These are phyloP conservation scores for Suhomyces taliae DNA, from an alignment of 1,139 yeast species.

Conservation along the genomic window DNA sequence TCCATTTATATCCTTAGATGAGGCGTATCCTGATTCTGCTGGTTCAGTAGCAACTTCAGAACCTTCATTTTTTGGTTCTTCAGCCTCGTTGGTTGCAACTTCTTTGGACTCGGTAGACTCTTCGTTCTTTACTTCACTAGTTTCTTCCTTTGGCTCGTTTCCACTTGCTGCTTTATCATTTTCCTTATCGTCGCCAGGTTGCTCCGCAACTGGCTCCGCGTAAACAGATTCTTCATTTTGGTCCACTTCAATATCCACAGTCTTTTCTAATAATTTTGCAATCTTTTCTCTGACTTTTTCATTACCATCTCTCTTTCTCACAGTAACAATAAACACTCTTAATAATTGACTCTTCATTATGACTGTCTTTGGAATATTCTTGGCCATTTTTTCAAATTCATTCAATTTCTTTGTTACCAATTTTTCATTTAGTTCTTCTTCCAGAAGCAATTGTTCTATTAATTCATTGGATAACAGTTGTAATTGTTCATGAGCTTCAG, in stretches of 20 bases:
- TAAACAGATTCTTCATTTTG: conserved; percentile 1
- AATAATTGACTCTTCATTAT: conserved; percentile 33
- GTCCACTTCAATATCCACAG: conserved; percentile 21
- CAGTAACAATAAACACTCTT: conserved; percentile 32
- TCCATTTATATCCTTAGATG: too few relatives aligned
- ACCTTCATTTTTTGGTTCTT: too few relatives aligned
- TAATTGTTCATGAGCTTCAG: conserved; percentile 20
- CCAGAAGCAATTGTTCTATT: conserved; percentile 18
- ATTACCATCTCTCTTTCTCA: conserved; percentile 27
- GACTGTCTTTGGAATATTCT: conserved; percentile 30
- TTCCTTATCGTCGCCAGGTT: conserved; percentile 11
- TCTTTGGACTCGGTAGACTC: not conserved
- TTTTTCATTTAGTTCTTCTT: conserved; percentile 13
- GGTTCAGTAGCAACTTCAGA: too few relatives aligned
- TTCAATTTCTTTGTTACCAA: conserved; percentile 19
- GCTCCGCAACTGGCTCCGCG: conserved; percentile 5
- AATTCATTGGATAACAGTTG: conserved; percentile 21
- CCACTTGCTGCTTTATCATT: not conserved
- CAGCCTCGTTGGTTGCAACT: too few relatives aligned
- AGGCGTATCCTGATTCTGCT: too few relatives aligned
- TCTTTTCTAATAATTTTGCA: conserved; percentile 22
- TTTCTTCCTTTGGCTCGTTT: conserved; percentile 1
- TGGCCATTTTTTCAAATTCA: conserved; percentile 18
- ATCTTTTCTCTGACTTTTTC: conserved; percentile 22
- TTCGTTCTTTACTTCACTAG: conserved; percentile 1